A percentile compares a stretch with the other conserved stretches of the same genome.
Conservation (phyloP, 371 early-diverging fungal species). For the Fennellomyces sp. region DNA sequence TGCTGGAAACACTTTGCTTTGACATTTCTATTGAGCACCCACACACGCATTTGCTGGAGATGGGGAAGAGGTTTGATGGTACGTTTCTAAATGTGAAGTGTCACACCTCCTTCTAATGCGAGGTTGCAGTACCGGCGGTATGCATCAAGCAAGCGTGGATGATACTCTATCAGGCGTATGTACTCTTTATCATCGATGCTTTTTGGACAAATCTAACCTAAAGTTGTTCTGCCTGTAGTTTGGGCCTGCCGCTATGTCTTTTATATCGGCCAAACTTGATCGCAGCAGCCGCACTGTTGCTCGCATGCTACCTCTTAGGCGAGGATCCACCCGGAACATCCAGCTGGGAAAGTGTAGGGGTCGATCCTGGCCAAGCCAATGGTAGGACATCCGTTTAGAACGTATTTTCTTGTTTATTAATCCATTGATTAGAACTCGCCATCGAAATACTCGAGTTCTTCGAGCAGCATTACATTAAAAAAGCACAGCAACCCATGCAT, state of each 20-base stretch:
- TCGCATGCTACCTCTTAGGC: conserved; percentile 20
- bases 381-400: too few relatives aligned
- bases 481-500: background rate
- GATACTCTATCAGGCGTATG: conserved; percentile 62
- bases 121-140: conserved; percentile 47
- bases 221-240: too few relatives aligned
- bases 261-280: conserved; percentile 37
- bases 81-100: conserved; percentile 6
- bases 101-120: too few relatives aligned
- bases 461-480: too few relatives aligned
- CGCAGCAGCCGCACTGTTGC: conserved; percentile 32
- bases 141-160: conserved; percentile 67
- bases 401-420: too few relatives aligned
- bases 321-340: conserved; percentile 18
- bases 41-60: conserved; percentile 56
- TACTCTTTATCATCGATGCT: too few relatives aligned
- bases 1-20: conserved; percentile 79
- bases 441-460: too few relatives aligned
- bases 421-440: too few relatives aligned
- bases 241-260: conserved; percentile 32
- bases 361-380: conserved; percentile 30
- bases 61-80: conserved; percentile 41
- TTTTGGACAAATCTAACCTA: too few relatives aligned
- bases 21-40: conserved; percentile 79
- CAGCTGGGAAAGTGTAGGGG: conserved; percentile 30